These are phyloP conservation scores for Pythium myriotylum DNA, from an alignment of 352 stramenopile species.

Conservation along the genomic window DNA sequence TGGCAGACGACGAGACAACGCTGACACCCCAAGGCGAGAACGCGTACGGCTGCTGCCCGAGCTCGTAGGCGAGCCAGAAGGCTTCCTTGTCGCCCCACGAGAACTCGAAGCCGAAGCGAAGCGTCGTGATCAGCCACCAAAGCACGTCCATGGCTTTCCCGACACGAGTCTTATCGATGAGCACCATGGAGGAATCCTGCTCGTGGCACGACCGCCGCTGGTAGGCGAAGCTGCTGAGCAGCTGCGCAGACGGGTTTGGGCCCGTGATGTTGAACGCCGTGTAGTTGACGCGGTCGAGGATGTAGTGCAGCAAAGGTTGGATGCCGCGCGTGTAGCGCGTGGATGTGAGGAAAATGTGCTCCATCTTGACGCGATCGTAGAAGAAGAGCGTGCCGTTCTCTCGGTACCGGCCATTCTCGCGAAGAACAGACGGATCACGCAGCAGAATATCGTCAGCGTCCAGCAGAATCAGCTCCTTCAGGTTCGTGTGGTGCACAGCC, in stretches of 20 bases:
- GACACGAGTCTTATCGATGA: constrained; percentile 44
- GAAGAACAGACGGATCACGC: constrained; percentile 41
- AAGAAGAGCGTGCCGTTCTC: constrained; percentile 64
- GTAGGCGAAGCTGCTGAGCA: constrained; percentile 35
- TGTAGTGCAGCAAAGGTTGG: constrained; percentile 20
- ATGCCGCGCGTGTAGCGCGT: not conserved
- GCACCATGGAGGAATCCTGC: constrained; percentile 59
- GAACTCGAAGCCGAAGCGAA: constrained; percentile 54
- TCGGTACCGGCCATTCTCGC: constrained; percentile 39
- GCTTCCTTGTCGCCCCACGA: constrained; percentile 55
- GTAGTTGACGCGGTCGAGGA: constrained; percentile 54
- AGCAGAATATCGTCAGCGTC: constrained; percentile 61
- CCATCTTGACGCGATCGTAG: constrained; percentile 51
- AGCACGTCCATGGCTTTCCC: constrained; percentile 42
- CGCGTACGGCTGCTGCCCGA: constrained; percentile 53
- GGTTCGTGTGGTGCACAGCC: constrained; percentile 49
- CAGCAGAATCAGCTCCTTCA: constrained; percentile 54
- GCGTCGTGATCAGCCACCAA: constrained; percentile 54
- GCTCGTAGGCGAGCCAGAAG: constrained; percentile 71
- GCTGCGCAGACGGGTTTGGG: constrained; percentile 18
- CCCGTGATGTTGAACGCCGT: constrained; percentile 32
- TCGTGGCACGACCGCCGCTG: constrained; percentile 41
- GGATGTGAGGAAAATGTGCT: constrained; percentile 30
- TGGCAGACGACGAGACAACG: constrained; percentile 44
- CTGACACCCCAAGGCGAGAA: constrained; percentile 72